A percentile compares a stretch with the other conserved stretches of the same genome.
phyloP scores from a whole-genome alignment of 768 basidiomycete genomes.

The Psilocybe subaeruginosa region DNA sequence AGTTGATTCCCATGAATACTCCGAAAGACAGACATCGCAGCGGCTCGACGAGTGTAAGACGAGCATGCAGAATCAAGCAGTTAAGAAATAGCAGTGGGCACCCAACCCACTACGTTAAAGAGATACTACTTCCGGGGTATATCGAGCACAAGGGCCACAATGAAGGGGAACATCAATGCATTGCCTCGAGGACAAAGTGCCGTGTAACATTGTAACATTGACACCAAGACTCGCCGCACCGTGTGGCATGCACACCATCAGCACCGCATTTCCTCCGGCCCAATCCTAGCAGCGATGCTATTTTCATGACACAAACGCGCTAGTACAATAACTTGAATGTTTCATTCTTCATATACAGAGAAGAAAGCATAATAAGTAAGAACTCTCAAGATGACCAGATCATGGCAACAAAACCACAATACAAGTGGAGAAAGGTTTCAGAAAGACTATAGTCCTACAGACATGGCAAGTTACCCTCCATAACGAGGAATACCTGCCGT shows the following conservation, averaged over 20 bases:
- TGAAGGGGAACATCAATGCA: not conserved
- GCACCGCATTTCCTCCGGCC: not conserved
- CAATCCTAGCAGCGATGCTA: not conserved
- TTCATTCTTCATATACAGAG: not conserved
- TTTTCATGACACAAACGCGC: not conserved
- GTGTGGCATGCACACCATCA: not conserved
- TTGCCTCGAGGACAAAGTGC: conserved; percentile 7
- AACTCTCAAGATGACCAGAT: no score
- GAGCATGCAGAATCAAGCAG: conserved; percentile 37
- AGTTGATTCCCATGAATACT: conserved; percentile 55
- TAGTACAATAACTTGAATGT: not conserved
- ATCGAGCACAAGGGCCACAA: not conserved
- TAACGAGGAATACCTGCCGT: no score
- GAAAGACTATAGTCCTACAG: no score
- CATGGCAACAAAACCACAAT: no score
- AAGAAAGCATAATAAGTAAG: not conserved
- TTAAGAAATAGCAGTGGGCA: not conserved
- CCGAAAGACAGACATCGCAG: conserved; percentile 78
- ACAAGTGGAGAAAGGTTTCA: no score
- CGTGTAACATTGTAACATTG: not conserved
- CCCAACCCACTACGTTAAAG: not conserved
- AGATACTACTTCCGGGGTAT: not conserved
- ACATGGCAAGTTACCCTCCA: no score
- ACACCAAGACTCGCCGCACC: not conserved
- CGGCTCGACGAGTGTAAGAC: conserved; percentile 70